Percentiles rank a stretch among this genome's conserved stretches.
phyloP scores from a whole-genome alignment of 441 rosid species.

The Theobroma grandiflorum region DNA sequence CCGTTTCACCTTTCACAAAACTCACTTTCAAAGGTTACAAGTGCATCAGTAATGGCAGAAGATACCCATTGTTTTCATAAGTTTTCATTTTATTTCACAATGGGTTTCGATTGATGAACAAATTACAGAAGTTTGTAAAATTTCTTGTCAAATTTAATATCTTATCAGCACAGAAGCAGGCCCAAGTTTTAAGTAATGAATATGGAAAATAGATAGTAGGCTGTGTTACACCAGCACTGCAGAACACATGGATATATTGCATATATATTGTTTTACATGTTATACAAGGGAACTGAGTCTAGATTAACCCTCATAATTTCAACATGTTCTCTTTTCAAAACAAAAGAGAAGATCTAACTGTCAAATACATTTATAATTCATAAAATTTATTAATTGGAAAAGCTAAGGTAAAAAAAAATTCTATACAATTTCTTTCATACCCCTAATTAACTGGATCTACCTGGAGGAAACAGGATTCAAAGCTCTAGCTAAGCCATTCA shows the following conservation, averaged over 20 bases:
- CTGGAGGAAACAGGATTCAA: conserved; percentile 95
- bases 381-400: not conserved
- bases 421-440: conserved; percentile 39
- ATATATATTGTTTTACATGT: not conserved
- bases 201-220: not conserved
- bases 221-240: conserved; percentile 13
- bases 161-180: not conserved
- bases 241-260: not conserved
- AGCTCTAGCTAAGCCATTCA: conserved; percentile 87
- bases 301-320: conserved; percentile 13
- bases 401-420: conserved; percentile 12
- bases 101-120: not conserved
- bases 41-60: conserved; percentile 9
- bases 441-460: conserved; percentile 36
- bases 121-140: not conserved
- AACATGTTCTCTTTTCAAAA: conserved; percentile 5
- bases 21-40: not conserved
- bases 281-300: conserved; percentile 2
- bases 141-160: too few species aligned
- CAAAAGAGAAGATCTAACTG: conserved; percentile 3
- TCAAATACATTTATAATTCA: not conserved
- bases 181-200: not conserved
- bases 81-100: not conserved
- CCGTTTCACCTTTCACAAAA: too few species aligned
- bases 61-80: not conserved